Percentiles rank a stretch among this genome's conserved stretches.
Conservation (phyloP, 352 stramenopile genomes). For the Pythium scleroteichum region DNA sequence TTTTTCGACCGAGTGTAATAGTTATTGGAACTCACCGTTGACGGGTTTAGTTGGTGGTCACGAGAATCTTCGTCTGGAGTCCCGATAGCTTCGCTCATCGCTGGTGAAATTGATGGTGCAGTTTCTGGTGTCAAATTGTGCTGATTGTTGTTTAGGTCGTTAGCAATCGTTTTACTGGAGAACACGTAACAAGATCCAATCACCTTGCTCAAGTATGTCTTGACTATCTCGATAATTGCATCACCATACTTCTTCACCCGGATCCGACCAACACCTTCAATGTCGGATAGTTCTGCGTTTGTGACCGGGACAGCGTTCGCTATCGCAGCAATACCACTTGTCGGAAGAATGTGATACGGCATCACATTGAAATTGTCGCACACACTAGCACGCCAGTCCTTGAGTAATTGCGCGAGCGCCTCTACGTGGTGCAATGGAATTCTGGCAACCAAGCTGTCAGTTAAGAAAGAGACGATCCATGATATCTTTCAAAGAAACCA, state of each 20-base stretch:
- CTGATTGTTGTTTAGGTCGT: conserved; percentile 22
- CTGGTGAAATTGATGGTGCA: not conserved
- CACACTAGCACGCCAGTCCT: conserved; percentile 85
- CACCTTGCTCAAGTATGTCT: conserved; percentile 79
- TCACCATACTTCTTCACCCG: conserved; percentile 87
- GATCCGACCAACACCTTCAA: conserved; percentile 81
- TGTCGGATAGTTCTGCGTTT: conserved; percentile 73
- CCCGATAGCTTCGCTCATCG: not conserved
- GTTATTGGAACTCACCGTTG: conserved; percentile 5
- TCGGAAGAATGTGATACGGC: conserved; percentile 88
- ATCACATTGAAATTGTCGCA: conserved; percentile 87
- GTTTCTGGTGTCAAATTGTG: conserved; percentile 64
- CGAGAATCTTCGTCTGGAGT: no score
- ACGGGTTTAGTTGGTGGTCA: not conserved
- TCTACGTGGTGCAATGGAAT: conserved; percentile 74
- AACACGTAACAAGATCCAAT: no score
- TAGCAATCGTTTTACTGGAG: no score
- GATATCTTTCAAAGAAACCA: conserved; percentile 14
- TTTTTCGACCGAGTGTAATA: no score
- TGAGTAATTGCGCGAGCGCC: conserved; percentile 73
- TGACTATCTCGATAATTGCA: conserved; percentile 83
- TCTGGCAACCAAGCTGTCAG: no score
- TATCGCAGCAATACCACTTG: conserved; percentile 76
- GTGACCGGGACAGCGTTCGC: conserved; percentile 76
- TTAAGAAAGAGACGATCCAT: no score